Evolutionary conservation across 163 green algal genomes (phyloP).

Genomic region (Chlamydomonas reinhardtii): DNA sequence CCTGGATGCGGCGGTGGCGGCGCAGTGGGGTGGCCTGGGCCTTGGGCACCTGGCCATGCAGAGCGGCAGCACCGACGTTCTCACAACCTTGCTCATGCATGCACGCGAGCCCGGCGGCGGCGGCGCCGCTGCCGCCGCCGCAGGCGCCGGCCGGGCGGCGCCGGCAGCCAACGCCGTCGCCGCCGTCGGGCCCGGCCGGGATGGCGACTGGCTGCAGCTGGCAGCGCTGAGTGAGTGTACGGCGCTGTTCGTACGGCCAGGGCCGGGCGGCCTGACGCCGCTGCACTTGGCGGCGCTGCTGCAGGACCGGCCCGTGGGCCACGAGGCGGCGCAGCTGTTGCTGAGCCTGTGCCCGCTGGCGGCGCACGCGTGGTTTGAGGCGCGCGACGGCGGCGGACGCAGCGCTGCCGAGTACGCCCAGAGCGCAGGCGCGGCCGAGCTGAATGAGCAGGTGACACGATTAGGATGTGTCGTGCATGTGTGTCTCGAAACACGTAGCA

Average conservation of each 20-base stretch:
- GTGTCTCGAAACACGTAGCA: no score
- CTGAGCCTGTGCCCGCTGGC: constrained; percentile 29
- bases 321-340: background rate
- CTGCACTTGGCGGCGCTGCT: constrained; percentile 14
- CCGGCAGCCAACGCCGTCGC: background rate
- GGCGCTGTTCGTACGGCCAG: constrained; percentile 12
- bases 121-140: background rate
- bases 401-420: constrained; percentile 28
- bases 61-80: background rate
- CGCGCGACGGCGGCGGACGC: background rate
- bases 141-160: background rate
- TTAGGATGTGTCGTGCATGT: background rate
- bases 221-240: background rate
- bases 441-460: constrained; percentile 40
- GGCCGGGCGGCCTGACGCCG: background rate
- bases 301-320: background rate
- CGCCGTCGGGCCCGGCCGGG: background rate
- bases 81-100: background rate
- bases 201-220: background rate
- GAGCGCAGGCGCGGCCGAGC: background rate
- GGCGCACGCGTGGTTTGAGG: constrained; percentile 37
- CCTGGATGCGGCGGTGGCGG: constrained; percentile 2
- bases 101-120: background rate
- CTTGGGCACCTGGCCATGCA: constrained; percentile 11
- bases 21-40: constrained; percentile 2